Conservation (phyloP, 2,329 filamentous ascomycete species). For the Trichoderma endophyticum region DNA sequence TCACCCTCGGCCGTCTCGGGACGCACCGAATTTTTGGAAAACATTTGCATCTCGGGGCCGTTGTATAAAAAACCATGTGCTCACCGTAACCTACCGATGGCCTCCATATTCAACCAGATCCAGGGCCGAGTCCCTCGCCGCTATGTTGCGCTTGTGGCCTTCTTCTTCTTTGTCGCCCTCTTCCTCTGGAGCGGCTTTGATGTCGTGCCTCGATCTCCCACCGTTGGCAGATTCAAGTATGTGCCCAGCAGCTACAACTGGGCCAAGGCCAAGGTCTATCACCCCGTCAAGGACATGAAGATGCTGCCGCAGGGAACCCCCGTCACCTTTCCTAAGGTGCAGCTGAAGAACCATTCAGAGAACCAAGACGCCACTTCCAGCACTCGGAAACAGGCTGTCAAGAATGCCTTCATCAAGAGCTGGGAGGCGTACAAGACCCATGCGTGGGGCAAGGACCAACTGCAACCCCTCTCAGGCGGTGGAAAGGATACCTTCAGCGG, state of each 20-base stretch:
- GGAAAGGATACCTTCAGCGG: constrained; percentile 49
- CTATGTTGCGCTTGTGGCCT: constrained; percentile 30
- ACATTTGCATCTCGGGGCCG: not conserved
- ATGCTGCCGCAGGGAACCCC: constrained; percentile 36
- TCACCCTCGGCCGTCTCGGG: not conserved
- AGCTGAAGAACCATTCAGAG: constrained; percentile 32
- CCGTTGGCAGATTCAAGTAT: constrained; percentile 29
- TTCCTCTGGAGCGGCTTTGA: constrained; percentile 30
- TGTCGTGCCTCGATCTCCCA: constrained; percentile 18
- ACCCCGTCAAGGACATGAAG: constrained; percentile 33
- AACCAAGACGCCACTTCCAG: constrained; percentile 36
- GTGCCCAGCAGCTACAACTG: constrained; percentile 40
- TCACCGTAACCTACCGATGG: not conserved
- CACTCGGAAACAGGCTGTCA: constrained; percentile 38
- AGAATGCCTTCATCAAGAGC: constrained; percentile 41
- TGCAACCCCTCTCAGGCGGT: constrained; percentile 47
- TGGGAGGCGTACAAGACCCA: constrained; percentile 53
- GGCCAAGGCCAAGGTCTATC: constrained; percentile 32
- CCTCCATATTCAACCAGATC: constrained; percentile 31
- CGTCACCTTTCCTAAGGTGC: constrained; percentile 43
- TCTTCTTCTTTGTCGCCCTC: constrained; percentile 27
- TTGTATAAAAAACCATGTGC: constrained; percentile 8
- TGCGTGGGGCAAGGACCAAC: constrained; percentile 57
- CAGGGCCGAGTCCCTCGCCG: constrained; percentile 34
- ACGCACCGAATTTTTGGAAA: not conserved